Conservation (phyloP, 2,329 filamentous ascomycete genomes). For the Talaromyces sp. region DNA sequence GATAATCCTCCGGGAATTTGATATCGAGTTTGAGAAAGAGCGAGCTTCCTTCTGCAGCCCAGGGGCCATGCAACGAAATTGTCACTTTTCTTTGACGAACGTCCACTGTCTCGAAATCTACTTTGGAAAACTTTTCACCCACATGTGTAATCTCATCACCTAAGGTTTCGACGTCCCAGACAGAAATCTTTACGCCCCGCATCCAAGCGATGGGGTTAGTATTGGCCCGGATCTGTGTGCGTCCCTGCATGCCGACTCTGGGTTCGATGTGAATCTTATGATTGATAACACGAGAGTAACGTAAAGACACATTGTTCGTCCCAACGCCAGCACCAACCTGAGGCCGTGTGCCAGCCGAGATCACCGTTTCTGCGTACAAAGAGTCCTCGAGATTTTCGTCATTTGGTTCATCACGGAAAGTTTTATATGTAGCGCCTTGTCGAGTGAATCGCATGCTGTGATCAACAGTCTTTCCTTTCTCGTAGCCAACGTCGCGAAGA, state of each 20-base stretch:
- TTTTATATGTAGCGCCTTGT: slow-evolving; percentile 80
- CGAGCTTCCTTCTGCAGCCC: slow-evolving; percentile 51
- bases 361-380: slow-evolving; percentile 28
- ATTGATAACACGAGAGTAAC: slow-evolving; percentile 48
- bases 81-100: slow-evolving; percentile 52
- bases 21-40: slow-evolving; percentile 57
- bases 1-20: slow-evolving; percentile 57
- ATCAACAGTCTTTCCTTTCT: slow-evolving; percentile 63
- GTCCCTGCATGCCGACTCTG: slow-evolving; percentile 47
- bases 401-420: slow-evolving; percentile 71
- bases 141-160: slow-evolving; percentile 61
- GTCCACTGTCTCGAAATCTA: slow-evolving; percentile 58
- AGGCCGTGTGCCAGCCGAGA: slow-evolving; percentile 27
- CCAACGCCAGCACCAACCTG: slow-evolving; percentile 37
- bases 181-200: slow-evolving; percentile 60
- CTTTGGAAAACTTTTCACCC: slow-evolving; percentile 58
- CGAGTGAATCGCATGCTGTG: slow-evolving; percentile 70
- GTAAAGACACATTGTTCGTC: slow-evolving; percentile 51
- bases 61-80: slow-evolving; percentile 59
- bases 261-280: slow-evolving; percentile 49
- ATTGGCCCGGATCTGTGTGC: slow-evolving; percentile 46
- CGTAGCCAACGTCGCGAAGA: slow-evolving; percentile 67
- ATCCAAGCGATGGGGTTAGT: slow-evolving; percentile 62
- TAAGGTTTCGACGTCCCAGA: slow-evolving; percentile 52
- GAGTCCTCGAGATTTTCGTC: slow-evolving; percentile 54